Percentiles rank a stretch among this genome's conserved stretches.
Evolutionary conservation across 805 yeast species (phyloP).

Genomic region (Schwanniomyces vanrijiae): DNA sequence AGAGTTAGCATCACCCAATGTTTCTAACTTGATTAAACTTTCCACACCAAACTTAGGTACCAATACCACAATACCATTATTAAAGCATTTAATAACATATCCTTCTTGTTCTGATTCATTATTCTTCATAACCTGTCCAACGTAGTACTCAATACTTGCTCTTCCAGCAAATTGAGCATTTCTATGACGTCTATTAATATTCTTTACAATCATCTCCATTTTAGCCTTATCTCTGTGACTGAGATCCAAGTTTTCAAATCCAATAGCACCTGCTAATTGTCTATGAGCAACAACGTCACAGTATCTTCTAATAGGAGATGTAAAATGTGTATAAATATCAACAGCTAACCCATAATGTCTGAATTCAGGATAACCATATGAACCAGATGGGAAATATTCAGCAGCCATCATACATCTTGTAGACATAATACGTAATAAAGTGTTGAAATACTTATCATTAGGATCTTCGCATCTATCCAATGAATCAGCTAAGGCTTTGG

Average conservation of each 20-base stretch:
- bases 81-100: constrained; percentile 85
- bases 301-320: constrained; percentile 96
- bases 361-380: constrained; percentile 86
- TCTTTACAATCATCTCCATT: constrained; percentile 85
- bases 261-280: constrained; percentile 97
- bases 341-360: constrained; percentile 97
- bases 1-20: constrained; percentile 61
- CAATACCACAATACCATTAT: constrained; percentile 90
- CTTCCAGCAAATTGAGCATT: constrained; percentile 99
- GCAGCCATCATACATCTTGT: constrained; percentile 99
- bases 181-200: constrained; percentile 91
- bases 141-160: constrained; percentile 95
- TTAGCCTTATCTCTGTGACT: constrained; percentile 84
- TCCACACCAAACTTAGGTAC: constrained; percentile 97
- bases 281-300: constrained; percentile 98
- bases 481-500: constrained; percentile 90
- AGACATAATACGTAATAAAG: constrained; percentile 91
- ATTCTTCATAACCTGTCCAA: constrained; percentile 94
- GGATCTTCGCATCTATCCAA: constrained; percentile 84
- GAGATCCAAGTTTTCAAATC: constrained; percentile 79
- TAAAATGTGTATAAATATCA: constrained; percentile 96
- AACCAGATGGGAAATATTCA: constrained; percentile 91
- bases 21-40: constrained; percentile 82
- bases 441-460: constrained; percentile 86
- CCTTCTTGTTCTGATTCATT: constrained; percentile 83